Conservation (phyloP, 1,284 basidiomycete genomes). For the Ustilago esculenta region DNA sequence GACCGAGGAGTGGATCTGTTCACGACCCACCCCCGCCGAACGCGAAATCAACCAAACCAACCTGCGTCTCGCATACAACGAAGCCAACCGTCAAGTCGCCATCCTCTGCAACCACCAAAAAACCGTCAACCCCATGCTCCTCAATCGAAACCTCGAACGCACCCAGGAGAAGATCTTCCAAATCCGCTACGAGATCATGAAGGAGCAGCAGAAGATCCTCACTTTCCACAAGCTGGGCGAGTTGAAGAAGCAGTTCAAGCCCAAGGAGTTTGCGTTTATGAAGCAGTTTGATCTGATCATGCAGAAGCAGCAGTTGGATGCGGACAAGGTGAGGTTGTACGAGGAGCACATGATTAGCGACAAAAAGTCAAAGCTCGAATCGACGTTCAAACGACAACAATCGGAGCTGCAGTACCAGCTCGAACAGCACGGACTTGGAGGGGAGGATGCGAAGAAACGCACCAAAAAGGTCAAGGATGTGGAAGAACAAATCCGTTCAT, state of each 20-base stretch:
- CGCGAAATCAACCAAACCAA: conserved; percentile 60
- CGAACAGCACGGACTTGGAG: conserved; percentile 46
- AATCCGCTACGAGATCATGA: conserved; percentile 63
- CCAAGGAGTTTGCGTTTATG: conserved; percentile 75
- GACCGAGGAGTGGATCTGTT: conserved; percentile 62
- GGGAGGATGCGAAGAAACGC: conserved; percentile 43
- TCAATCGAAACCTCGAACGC: conserved; percentile 54
- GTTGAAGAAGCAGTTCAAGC: conserved; percentile 71
- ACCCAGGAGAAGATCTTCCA: conserved; percentile 58
- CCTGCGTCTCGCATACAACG: conserved; percentile 64
- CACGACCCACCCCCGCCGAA: conserved; percentile 56
- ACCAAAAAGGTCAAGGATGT: conserved; percentile 51
- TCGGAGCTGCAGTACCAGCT: conserved; percentile 59
- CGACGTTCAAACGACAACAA: conserved; percentile 72
- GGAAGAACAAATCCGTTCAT: conserved; percentile 51
- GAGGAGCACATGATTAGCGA: conserved; percentile 75
- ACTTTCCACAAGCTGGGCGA: conserved; percentile 71
- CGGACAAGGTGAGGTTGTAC: conserved; percentile 84
- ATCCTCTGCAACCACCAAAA: conserved; percentile 67
- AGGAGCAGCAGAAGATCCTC: conserved; percentile 64
- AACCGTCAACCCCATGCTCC: conserved; percentile 62
- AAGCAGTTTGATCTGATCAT: conserved; percentile 69
- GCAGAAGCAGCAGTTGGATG: conserved; percentile 90
- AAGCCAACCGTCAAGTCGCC: conserved; percentile 65
- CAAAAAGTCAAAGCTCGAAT: conserved; percentile 77